Percentiles rank a stretch among this genome's conserved stretches.
Evolutionary conservation across 164 flowering plant genomes (phyloP).

Genomic region (Magnolia kwangsiensis): DNA sequence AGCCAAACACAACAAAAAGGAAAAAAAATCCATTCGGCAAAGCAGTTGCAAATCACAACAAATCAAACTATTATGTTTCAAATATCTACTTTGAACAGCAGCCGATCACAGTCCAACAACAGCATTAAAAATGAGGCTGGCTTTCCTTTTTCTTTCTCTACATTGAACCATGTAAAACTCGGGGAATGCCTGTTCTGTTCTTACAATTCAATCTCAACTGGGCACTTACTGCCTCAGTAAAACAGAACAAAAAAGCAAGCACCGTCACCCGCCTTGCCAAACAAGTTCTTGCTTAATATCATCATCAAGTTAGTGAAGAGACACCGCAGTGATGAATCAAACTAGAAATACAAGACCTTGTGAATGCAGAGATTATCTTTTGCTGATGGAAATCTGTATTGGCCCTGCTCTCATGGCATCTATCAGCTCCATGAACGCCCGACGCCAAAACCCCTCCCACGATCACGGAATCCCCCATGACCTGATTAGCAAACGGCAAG

Average conservation of each 20-base stretch:
- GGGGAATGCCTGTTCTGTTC: background rate
- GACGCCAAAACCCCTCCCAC: slow-evolving; percentile 69
- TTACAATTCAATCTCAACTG: background rate
- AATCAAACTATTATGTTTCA: too few species aligned
- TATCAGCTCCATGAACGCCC: slow-evolving; percentile 57
- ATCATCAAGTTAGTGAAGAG: background rate
- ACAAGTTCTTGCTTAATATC: background rate
- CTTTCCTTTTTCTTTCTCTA: background rate
- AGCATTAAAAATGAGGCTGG: background rate
- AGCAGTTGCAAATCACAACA: too few species aligned
- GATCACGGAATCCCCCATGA: slow-evolving; percentile 70
- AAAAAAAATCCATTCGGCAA: too few species aligned
- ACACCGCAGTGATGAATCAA: background rate
- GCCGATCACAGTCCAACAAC: background rate
- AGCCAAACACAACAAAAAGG: too few species aligned
- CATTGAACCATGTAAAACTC: background rate
- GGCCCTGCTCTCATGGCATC: background rate
- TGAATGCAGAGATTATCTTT: background rate
- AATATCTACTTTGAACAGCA: background rate
- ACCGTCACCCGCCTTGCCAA: background rate
- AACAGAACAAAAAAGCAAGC: background rate
- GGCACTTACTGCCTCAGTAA: background rate
- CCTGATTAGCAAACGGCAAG: slow-evolving; percentile 28
- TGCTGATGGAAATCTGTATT: background rate
- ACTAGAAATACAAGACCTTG: background rate